Conservation (phyloP, 345 rosid species). For the Corchorus capsularis region DNA sequence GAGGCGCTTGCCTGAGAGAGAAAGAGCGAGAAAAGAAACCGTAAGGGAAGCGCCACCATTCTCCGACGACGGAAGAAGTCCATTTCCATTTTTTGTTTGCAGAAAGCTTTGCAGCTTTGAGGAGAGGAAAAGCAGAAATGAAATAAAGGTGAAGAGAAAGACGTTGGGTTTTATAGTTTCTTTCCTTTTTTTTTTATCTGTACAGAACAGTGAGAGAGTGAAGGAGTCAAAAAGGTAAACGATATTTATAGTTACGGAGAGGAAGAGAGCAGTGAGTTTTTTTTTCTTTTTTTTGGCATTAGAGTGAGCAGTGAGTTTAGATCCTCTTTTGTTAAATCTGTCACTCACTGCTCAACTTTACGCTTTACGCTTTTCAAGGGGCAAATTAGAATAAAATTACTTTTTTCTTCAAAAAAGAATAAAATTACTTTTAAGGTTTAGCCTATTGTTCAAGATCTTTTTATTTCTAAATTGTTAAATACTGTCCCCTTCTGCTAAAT, state of each 20-base stretch:
- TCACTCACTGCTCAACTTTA: neutral
- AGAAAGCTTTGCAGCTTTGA: neutral
- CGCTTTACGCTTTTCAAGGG: conserved; percentile 4
- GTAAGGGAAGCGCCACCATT: conserved; percentile 23
- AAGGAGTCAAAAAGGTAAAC: conserved; percentile 12
- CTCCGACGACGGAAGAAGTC: conserved; percentile 23
- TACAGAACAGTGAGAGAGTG: neutral
- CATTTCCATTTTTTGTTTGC: conserved; percentile 11
- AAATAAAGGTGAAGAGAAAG: neutral
- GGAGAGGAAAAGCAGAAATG: neutral
- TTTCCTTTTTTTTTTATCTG: no score
- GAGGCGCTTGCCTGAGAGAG: conserved; percentile 44
- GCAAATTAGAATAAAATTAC: neutral
- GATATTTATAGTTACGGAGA: conserved; percentile 38
- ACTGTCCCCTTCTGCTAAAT: no score
- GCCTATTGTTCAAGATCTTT: no score
- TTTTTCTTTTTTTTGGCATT: no score
- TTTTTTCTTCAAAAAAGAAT: no score
- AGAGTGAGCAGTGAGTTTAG: no score
- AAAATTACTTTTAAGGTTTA: no score
- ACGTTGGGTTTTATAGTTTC: neutral
- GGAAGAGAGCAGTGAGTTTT: neutral
- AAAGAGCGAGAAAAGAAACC: conserved; percentile 26
- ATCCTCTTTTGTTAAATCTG: neutral
- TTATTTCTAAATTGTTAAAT: no score